Evolutionary conservation across 192 early-diverging fungal genomes (phyloP).

Genomic region (Linnemannia hyalina): DNA sequence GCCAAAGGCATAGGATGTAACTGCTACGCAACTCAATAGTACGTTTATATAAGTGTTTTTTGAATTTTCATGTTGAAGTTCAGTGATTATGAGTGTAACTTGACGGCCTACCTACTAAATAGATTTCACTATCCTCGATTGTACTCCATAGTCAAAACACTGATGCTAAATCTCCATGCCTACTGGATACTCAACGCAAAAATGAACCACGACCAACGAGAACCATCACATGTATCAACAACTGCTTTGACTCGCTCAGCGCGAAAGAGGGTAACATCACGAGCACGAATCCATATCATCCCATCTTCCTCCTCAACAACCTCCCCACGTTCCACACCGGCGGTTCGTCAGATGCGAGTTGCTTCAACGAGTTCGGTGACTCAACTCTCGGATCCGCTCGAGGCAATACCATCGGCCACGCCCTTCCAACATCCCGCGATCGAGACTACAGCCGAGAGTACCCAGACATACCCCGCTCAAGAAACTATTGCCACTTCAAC

Average conservation of each 20-base stretch:
- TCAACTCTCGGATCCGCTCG: neutral
- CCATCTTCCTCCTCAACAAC: neutral
- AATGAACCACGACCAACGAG: neutral
- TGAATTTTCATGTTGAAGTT: too few relatives aligned
- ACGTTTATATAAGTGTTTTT: neutral
- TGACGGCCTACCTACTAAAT: neutral
- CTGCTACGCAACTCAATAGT: neutral
- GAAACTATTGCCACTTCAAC: neutral
- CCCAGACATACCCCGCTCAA: neutral
- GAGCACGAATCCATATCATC: neutral
- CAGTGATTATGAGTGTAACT: neutral
- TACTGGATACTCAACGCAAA: constrained; percentile 3
- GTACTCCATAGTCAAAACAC: neutral
- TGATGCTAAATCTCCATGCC: neutral
- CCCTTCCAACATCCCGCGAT: neutral
- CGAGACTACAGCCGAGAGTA: neutral
- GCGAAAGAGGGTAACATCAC: neutral
- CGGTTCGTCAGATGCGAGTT: neutral
- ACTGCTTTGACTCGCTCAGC: neutral
- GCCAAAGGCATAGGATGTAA: constrained; percentile 8
- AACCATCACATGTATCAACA: neutral
- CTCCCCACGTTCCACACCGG: neutral
- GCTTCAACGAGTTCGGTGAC: neutral
- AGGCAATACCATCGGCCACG: neutral
- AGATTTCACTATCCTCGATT: neutral